Base-by-base conservation (phyloP, 2,329 filamentous ascomycete species). In the Penicillium sp. region DNA sequence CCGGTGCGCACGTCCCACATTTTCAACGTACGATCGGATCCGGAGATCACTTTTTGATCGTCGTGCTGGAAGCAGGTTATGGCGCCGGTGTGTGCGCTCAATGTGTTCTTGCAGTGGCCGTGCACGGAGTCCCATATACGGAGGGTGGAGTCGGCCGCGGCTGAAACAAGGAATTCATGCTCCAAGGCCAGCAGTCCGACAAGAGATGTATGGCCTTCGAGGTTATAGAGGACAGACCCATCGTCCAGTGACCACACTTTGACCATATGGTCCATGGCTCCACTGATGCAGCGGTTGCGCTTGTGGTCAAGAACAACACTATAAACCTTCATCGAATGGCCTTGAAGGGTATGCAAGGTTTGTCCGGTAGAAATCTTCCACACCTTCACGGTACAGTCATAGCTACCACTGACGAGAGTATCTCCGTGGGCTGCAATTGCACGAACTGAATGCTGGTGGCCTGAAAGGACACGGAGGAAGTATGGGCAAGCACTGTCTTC, bases 41-140 rank as follows among this genome's bases (percentile, higher is more conserved):
- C 94, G 39, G 90, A 96, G 53, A 99, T 96, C 32, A 99, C 92
- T 71, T 99, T 99, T 62, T 92, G 89, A 0, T 88, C 91, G 69
- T 99, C 94, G 65, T 99, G 94, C 74, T 99, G 94, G 75, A 99
- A 99, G 73, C 94, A 99, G 4, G 94, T 99, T 60, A 99, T 99
- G 21, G 94, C 94, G 34, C 93, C 94, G 0, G 93, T 97, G 67
- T 99, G 94, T 0, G 94, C 94, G 63, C 88, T 93, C 54, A 99
- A 80, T 10, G 89, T 93, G 68, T 88, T 92, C 72, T 91, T 92
- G 73, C 94, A 97, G 60, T 90, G 87, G 7, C 94, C 94, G 42
- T 83, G 92, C 69, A 96, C 92, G 0, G 94, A 94, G 65, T 99
- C 92, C 94, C 94, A 99, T 53, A 99, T 96, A 41, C 94, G 85